These are phyloP conservation scores for Malus hybrid DNA, from an alignment of 331 rosid species.

Conservation along the genomic window DNA sequence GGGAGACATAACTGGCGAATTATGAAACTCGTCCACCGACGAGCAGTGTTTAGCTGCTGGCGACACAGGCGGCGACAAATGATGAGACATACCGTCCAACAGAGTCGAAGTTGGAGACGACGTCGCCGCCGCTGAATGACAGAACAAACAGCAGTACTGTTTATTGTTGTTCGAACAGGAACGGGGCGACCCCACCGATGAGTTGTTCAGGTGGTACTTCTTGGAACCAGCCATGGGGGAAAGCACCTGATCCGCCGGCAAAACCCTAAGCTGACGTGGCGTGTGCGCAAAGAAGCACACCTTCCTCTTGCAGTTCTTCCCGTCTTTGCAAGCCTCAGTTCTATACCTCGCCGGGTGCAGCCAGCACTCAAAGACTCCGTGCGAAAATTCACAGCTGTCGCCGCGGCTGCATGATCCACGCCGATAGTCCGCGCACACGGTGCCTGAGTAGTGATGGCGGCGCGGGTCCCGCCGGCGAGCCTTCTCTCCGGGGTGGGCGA, in stretches of 20 bases:
- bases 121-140: constrained; percentile 21
- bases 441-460: constrained; percentile 60
- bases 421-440: constrained; percentile 70
- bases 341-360: constrained; percentile 86
- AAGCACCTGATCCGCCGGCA: constrained; percentile 38
- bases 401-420: constrained; percentile 72
- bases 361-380: constrained; percentile 94
- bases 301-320: constrained; percentile 71
- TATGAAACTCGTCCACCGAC: constrained; percentile 8
- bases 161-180: constrained; percentile 10
- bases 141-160: constrained; percentile 41
- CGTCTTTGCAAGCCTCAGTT: constrained; percentile 92
- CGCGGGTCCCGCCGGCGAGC: constrained; percentile 88
- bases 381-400: constrained; percentile 64
- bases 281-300: constrained; percentile 94
- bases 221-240: constrained; percentile 4
- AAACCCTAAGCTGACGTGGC: constrained; percentile 64
- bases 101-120: constrained; percentile 82
- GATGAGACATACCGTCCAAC: constrained; percentile 44
- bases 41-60: constrained; percentile 16
- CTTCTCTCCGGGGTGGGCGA: constrained; percentile 84
- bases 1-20: constrained; percentile 27
- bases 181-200: background rate
- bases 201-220: constrained; percentile 24
- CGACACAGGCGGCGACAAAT: constrained; percentile 60